Evolutionary conservation across 2,329 filamentous ascomycete genomes (phyloP), one percentile per base, ranked within the genome.

Genomic region (Dactylonectria estremocensis): DNA sequence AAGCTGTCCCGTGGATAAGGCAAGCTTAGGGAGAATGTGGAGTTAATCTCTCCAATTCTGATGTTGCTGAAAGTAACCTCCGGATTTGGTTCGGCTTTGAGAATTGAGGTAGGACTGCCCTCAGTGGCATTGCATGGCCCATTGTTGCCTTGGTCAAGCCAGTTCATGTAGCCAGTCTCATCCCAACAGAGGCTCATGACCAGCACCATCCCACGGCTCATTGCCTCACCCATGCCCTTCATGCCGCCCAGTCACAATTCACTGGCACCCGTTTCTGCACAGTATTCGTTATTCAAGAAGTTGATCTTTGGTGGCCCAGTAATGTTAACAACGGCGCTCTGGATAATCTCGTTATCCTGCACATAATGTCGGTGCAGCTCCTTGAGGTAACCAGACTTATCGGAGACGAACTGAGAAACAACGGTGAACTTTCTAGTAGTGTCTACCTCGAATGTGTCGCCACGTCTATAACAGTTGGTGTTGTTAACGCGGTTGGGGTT

Each of bases 31-130:
- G n/a, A n/a, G n/a, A 62, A 69, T 18, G 69, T 90, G 18, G 86
- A 87, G 5, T 84, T 87, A 72, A 91, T 86, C 70, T 90, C 87
- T n/a, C 89, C 89, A 83, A 87, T 88, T 73, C 84, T 85, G 71
- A 91, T 86, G 72, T 89, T 85, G 68, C 84, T 86, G 73, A 88
- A 90, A 1, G 80, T 84, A 3, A 90, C 86, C 14, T 81, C 81
- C 0, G 88, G 85, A 55, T 81, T 80, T 1, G 86, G 84, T 72
- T 86, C 79, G 13, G 86, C 76, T 53, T 80, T 77, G 61, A 82
- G 67, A 63, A 90, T 87, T 16, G 82, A 78, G 43, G 78, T 76
- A 0, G 89, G 88, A 65, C 83, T 80, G 1, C 88, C 89, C 71
- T 87, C 85, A 0, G 83, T 87, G 4, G 80, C 81, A 72, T 83